Conservation (phyloP, 1,139 yeast species). For the Magnusiomyces ingens region DNA sequence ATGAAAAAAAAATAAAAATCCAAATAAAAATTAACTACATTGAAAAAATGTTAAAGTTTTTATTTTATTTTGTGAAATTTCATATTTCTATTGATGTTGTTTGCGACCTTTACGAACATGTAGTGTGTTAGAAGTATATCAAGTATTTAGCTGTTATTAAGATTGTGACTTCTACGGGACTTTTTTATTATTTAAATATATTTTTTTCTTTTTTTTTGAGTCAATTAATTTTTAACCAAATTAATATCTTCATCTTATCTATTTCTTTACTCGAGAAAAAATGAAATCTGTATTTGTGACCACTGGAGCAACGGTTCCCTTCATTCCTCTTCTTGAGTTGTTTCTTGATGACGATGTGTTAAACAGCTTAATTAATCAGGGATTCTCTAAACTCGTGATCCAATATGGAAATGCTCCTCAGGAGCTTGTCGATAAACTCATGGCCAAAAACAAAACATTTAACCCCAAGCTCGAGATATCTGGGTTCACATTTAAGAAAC, state of each 20-base stretch:
- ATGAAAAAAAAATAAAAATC: too few relatives aligned
- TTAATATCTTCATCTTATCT: background rate
- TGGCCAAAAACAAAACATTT: slow-evolving; percentile 7
- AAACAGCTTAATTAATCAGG: slow-evolving; percentile 29
- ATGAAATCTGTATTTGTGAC: slow-evolving; percentile 45
- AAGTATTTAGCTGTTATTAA: too few relatives aligned
- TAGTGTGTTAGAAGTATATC: too few relatives aligned
- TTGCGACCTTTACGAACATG: too few relatives aligned
- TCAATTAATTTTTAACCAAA: background rate
- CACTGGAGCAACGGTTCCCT: slow-evolving; percentile 85
- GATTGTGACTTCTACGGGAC: too few relatives aligned
- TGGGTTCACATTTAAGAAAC: slow-evolving; percentile 32
- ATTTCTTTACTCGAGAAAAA: too few relatives aligned
- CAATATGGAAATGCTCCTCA: slow-evolving; percentile 60
- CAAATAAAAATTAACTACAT: too few relatives aligned
- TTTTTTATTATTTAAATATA: background rate
- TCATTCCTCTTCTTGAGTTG: slow-evolving; percentile 45
- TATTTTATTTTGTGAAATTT: too few relatives aligned
- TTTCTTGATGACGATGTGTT: slow-evolving; percentile 39
- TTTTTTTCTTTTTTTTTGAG: background rate
- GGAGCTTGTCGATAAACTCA: slow-evolving; percentile 19
- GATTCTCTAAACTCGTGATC: slow-evolving; percentile 41
- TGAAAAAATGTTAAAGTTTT: too few relatives aligned
- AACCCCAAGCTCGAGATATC: slow-evolving; percentile 31
- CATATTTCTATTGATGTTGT: too few relatives aligned